These are phyloP conservation scores for Globisporangium nunn DNA, from an alignment of 352 stramenopile species.

Conservation along the genomic window DNA sequence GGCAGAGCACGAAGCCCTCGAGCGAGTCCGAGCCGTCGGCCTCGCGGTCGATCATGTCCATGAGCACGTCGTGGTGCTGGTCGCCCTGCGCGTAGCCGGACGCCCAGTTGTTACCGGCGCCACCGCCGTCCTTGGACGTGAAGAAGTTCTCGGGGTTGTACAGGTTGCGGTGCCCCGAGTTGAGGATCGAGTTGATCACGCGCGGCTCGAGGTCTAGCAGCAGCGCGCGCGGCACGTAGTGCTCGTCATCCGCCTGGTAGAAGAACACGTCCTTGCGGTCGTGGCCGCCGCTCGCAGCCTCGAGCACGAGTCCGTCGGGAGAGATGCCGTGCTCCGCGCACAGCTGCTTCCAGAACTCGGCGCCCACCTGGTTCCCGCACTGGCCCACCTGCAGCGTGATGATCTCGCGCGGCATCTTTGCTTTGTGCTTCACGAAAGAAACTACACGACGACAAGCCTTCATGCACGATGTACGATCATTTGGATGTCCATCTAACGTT, in stretches of 20 bases:
- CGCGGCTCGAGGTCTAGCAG: conserved; percentile 97
- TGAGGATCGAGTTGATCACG: conserved; percentile 91
- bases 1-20: conserved; percentile 97
- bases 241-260: conserved; percentile 98
- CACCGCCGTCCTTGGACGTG: conserved; percentile 86
- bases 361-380: conserved; percentile 99
- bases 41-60: conserved; percentile 99
- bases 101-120: conserved; percentile 92
- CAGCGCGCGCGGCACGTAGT: conserved; percentile 96
- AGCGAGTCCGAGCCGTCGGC: conserved; percentile 92
- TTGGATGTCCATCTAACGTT: too few relatives aligned
- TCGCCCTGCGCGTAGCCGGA: conserved; percentile 90
- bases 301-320: conserved; percentile 93
- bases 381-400: conserved; percentile 99
- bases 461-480: too few relatives aligned
- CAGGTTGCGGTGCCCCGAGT: conserved; percentile 90
- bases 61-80: conserved; percentile 94
- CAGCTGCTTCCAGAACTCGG: conserved; percentile 99
- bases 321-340: conserved; percentile 98
- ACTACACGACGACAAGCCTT: too few relatives aligned
- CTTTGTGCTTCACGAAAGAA: too few relatives aligned
- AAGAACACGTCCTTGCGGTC: conserved; percentile 99
- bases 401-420: conserved; percentile 95
- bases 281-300: conserved; percentile 89
- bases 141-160: conserved; percentile 99